Evolutionary conservation across 495 filamentous ascomycete genomes (phyloP), one percentile per base, ranked within the genome.

Genomic region (Daldinia bambusicola): DNA sequence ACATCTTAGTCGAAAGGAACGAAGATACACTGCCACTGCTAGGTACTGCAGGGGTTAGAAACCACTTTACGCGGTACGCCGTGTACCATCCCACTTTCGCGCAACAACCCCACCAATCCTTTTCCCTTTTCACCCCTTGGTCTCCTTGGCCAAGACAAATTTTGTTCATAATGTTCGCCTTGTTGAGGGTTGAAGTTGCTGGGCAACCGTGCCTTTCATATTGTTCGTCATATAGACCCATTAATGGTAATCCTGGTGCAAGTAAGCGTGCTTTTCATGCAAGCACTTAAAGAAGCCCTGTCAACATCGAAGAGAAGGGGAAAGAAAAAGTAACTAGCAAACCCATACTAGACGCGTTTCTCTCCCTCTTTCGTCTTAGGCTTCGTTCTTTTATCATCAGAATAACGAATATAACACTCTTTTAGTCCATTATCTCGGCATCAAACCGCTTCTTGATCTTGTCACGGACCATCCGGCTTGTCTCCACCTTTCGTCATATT

Each of bases 31-130:
- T 3, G n/a, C n/a, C n/a, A n/a, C n/a, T n/a, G n/a, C n/a, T n/a
- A n/a, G n/a, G 30, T 58, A 41, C 32, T 66, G 14, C 70, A 74
- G 63, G 75, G 75, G 52, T 66, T 34, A 52, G 48, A 77, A 76
- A 77, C 75, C 75, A 77, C 75, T 77, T 77, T 77, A 77, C 75
- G 75, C 75, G 75, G 70, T 71, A 60, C 65, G 61, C 41, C 75
- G 75, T 74, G 75, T 77, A 66, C 67, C 67, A 75, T 73, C 62
- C 75, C 75, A 73, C 75, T 75, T 71, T 72, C 60, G 70, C 58
- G 66, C 22, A 48, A 34, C 48, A 8, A 68, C 72, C 72, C 75
- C 75, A 67, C 75, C 65, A 67, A 58, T 51, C 55, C 40, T 61
- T 65, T 16, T 50, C 38, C 30, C 22, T 51, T 57, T 50, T 58